Conservation (phyloP, 192 early-diverging fungal genomes). For the Radiomyces spectabilis region DNA sequence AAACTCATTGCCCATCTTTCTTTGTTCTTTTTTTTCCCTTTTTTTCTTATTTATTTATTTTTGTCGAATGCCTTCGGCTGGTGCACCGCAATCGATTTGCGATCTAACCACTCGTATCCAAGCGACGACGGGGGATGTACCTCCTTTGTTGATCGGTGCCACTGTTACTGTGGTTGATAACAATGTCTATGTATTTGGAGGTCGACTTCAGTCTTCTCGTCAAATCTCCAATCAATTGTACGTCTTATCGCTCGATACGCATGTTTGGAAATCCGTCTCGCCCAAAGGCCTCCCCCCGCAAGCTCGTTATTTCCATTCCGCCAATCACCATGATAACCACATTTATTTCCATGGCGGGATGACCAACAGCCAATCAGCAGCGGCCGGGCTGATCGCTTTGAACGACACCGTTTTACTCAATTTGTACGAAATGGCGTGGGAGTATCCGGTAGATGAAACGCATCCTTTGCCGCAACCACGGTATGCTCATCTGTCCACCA, state of each 20-base stretch:
- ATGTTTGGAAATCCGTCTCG: conserved; percentile 43
- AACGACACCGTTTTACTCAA: conserved; percentile 62
- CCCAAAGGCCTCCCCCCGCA: conserved; percentile 37
- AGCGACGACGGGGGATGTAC: conserved; percentile 57
- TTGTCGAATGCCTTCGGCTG: not conserved
- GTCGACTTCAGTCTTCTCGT: conserved; percentile 56
- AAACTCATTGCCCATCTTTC: not conserved
- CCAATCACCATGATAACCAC: conserved; percentile 54
- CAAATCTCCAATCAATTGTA: conserved; percentile 67
- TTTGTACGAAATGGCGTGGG: conserved; percentile 53
- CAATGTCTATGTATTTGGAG: conserved; percentile 65
- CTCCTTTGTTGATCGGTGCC: conserved; percentile 67
- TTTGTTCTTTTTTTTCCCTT: not conserved
- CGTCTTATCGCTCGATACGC: conserved; percentile 52
- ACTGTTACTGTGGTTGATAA: conserved; percentile 60
- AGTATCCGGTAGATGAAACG: conserved; percentile 15
- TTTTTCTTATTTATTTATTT: not conserved
- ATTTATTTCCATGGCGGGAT: conserved; percentile 74
- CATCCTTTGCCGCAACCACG: conserved; percentile 46
- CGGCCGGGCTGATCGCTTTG: conserved; percentile 50
- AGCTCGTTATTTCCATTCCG: conserved; percentile 69
- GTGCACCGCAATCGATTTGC: conserved; percentile 36
- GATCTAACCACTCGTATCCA: conserved; percentile 38
- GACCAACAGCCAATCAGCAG: conserved; percentile 47
- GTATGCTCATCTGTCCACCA: conserved; percentile 66